These are phyloP conservation scores for Mucor plumbeus DNA, from an alignment of 371 early-diverging fungal genomes.

Conservation along the genomic window DNA sequence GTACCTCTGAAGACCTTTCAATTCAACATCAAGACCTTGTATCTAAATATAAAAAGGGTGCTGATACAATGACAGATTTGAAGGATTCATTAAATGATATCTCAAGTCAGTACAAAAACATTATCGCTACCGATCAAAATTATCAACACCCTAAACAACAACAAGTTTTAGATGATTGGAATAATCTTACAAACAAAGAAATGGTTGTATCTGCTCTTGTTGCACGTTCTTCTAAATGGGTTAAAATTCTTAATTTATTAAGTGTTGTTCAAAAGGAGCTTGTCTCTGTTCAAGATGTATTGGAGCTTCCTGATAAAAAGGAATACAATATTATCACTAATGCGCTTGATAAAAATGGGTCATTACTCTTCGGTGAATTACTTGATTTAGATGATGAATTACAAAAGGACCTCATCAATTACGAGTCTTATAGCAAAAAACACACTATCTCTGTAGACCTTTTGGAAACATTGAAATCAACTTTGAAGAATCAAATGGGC, in stretches of 20 bases:
- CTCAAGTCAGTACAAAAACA: slow-evolving; percentile 15
- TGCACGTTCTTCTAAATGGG: slow-evolving; percentile 27
- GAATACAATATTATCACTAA: background rate
- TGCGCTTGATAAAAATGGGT: background rate
- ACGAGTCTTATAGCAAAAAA: background rate
- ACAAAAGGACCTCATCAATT: slow-evolving; percentile 9
- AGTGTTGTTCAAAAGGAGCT: background rate
- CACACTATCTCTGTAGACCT: background rate
- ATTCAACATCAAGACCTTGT: slow-evolving; percentile 21
- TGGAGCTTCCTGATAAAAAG: background rate
- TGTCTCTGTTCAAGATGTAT: background rate
- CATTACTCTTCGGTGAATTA: background rate
- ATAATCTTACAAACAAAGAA: slow-evolving; percentile 3
- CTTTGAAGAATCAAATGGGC: background rate
- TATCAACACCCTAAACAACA: slow-evolving; percentile 3
- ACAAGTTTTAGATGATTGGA: slow-evolving; percentile 15
- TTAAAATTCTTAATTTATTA: slow-evolving; percentile 13
- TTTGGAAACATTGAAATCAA: background rate
- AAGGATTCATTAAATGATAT: slow-evolving; percentile 27
- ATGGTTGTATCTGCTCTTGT: slow-evolving; percentile 12
- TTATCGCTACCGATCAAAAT: slow-evolving; percentile 10
- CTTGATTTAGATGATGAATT: slow-evolving; percentile 8
- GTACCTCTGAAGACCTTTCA: slow-evolving; percentile 6
- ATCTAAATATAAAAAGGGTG: slow-evolving; percentile 18
- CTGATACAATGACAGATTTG: slow-evolving; percentile 19